A percentile compares a stretch with the other conserved stretches of the same genome.
Conservation (phyloP, 2,329 filamentous ascomycete species). For the Trichoderma arundinaceum region DNA sequence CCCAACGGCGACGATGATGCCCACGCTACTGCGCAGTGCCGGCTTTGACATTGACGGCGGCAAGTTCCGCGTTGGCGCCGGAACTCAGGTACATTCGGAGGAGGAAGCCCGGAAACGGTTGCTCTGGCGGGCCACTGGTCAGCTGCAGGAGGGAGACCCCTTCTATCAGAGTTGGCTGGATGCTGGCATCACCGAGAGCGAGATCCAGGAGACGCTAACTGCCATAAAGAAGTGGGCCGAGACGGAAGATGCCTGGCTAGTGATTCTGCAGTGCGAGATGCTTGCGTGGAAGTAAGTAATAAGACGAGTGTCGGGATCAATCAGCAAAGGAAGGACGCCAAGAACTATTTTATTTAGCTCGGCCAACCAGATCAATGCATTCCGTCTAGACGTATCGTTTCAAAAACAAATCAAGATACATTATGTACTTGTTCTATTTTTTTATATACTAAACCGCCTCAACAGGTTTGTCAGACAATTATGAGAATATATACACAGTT, state of each 20-base stretch:
- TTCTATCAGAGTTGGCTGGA: conserved; percentile 25
- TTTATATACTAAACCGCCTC: conserved; percentile 4
- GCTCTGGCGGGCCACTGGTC: conserved; percentile 19
- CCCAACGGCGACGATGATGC: conserved; percentile 14
- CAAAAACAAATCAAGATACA: neutral
- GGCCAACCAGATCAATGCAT: neutral
- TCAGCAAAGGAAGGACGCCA: neutral
- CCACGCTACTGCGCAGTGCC: conserved; percentile 1
- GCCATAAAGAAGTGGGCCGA: conserved; percentile 12
- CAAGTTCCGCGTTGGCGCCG: conserved; percentile 14
- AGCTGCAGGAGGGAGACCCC: conserved; percentile 16
- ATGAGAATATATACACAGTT: conserved; percentile 20
- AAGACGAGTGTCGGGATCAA: too few species aligned
- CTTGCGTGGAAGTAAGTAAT: conserved; percentile 16
- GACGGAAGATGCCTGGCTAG: conserved; percentile 20
- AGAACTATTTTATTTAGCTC: neutral
- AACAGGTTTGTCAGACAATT: neutral
- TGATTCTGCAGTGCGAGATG: conserved; percentile 21
- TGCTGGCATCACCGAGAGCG: conserved; percentile 21
- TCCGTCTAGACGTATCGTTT: too few species aligned
- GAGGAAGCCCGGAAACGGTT: conserved; percentile 2
- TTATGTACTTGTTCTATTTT: neutral
- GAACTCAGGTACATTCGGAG: neutral
- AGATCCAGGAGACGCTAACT: conserved; percentile 15
- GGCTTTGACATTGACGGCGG: conserved; percentile 16